Conservation (phyloP, 108 stramenopile genomes). For the Schizochytrium sp. region DNA sequence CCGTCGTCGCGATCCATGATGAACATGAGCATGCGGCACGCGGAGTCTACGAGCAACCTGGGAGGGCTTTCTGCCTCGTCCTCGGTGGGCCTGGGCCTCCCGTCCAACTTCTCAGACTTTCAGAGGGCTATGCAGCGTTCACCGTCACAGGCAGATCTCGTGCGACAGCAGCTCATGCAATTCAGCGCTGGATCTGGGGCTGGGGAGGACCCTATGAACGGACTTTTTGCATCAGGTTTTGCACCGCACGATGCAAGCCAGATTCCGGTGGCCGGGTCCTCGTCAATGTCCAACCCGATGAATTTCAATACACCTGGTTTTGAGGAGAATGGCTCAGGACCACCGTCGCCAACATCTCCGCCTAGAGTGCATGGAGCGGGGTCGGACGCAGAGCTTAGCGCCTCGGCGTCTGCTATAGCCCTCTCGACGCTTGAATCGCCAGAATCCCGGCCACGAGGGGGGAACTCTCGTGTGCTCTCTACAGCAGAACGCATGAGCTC, state of each 20-base stretch:
- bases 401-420: slow-evolving; percentile 49
- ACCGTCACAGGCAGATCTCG: slow-evolving; percentile 18
- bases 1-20: slow-evolving; percentile 40
- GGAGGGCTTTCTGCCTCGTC: neutral
- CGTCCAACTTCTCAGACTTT: slow-evolving; percentile 41
- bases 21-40: slow-evolving; percentile 53
- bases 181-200: neutral
- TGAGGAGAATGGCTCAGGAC: slow-evolving; percentile 22
- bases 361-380: neutral
- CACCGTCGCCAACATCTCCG: slow-evolving; percentile 26
- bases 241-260: slow-evolving; percentile 54
- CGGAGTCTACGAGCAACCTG: slow-evolving; percentile 21
- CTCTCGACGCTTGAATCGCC: slow-evolving; percentile 45
- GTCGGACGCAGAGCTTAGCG: slow-evolving; percentile 36
- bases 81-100: slow-evolving; percentile 16
- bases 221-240: slow-evolving; percentile 35
- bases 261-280: slow-evolving; percentile 40
- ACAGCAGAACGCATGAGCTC: neutral
- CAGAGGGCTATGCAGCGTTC: neutral
- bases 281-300: neutral
- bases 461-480: neutral
- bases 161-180: slow-evolving; percentile 35
- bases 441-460: neutral
- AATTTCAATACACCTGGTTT: neutral
- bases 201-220: slow-evolving; percentile 1